A percentile compares a stretch with the other conserved stretches of the same genome.
These are phyloP conservation scores for Akanthomyces lecanii DNA, from an alignment of 2,329 filamentous ascomycete species.

Conservation along the genomic window DNA sequence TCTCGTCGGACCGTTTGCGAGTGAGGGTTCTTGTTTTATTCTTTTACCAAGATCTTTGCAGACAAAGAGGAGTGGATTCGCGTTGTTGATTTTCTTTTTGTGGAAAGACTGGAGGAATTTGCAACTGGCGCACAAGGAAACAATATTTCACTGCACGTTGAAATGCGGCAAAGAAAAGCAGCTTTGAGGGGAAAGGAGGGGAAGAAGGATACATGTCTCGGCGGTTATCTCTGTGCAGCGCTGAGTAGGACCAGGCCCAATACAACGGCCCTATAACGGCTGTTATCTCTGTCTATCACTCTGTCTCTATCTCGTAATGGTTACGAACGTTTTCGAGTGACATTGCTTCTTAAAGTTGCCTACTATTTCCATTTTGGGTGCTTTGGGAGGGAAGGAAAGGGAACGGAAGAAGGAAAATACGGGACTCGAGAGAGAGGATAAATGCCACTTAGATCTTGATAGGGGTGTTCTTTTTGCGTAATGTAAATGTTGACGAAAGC, in stretches of 20 bases:
- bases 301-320: background rate
- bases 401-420: background rate
- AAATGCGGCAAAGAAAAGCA: background rate
- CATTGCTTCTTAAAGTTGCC: background rate
- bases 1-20: background rate
- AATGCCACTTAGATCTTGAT: background rate
- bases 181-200: background rate
- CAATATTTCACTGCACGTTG: background rate
- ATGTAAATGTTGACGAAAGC: conserved; percentile 6
- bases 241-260: background rate
- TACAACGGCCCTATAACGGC: background rate
- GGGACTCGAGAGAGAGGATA: background rate
- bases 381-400: background rate
- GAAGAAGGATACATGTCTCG: background rate
- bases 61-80: background rate
- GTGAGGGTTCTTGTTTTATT: background rate
- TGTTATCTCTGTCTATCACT: background rate
- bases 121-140: conserved; percentile 10
- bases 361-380: background rate
- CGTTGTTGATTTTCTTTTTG: background rate
- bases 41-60: background rate
- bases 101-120: conserved; percentile 2
- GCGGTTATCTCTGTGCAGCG: background rate
- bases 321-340: background rate
- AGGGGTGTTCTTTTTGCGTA: background rate